Conservation (phyloP, 441 rosid genomes). For the Gossypium trilobum region DNA sequence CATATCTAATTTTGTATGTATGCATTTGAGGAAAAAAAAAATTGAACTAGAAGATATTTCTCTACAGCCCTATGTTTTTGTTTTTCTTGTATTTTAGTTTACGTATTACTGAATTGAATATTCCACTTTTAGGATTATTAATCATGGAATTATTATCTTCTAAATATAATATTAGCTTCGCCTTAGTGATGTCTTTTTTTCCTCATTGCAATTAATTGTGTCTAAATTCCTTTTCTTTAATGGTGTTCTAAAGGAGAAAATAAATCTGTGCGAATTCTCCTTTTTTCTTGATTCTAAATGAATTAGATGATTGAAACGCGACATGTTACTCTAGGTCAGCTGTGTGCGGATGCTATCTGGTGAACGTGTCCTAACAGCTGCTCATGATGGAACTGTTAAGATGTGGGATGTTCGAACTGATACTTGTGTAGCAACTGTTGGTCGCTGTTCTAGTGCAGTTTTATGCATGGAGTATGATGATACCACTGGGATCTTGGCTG, state of each 20-base stretch:
- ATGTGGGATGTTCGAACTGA: conserved; percentile 99
- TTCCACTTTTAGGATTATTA: background rate
- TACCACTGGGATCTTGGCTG: conserved; percentile 86
- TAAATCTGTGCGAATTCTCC: background rate
- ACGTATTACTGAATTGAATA: background rate
- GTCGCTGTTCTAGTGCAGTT: conserved; percentile 85
- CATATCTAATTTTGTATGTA: background rate
- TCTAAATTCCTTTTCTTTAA: background rate
- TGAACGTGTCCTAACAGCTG: conserved; percentile 90
- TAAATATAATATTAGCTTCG: background rate
- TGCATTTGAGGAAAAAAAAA: background rate
- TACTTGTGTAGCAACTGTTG: conserved; percentile 95
- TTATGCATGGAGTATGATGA: conserved; percentile 94
- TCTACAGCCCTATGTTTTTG: background rate
- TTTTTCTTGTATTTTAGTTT: background rate
- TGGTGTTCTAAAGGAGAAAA: background rate
- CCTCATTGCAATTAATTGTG: background rate
- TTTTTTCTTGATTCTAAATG: conserved; percentile 5
- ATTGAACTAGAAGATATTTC: background rate
- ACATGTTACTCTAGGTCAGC: conserved; percentile 52
- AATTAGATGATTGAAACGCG: background rate
- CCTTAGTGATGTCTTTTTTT: background rate
- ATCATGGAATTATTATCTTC: background rate
- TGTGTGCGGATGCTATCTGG: conserved; percentile 95
- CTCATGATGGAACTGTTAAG: conserved; percentile 89